Conservation (phyloP, 2,329 filamentous ascomycete genomes). For the Claviceps pusilla region DNA sequence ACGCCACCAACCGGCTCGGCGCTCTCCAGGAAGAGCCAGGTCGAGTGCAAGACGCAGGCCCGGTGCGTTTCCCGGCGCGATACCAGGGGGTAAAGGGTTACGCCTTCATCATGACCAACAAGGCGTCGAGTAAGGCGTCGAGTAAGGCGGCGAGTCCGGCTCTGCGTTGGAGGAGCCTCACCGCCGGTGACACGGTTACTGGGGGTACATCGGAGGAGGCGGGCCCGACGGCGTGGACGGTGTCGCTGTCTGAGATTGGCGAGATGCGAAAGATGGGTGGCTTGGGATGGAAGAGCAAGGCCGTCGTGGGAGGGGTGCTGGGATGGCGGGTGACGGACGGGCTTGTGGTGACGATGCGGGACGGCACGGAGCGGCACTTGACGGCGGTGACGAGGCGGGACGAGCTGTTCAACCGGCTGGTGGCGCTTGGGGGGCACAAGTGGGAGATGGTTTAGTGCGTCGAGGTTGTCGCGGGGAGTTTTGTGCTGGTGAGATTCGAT, state of each 20-base stretch:
- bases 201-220: background rate
- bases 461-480: too few species aligned
- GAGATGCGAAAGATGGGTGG: constrained; percentile 71
- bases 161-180: constrained; percentile 42
- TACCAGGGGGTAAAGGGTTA: constrained; percentile 58
- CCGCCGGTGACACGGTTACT: constrained; percentile 23
- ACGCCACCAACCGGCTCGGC: constrained; percentile 45
- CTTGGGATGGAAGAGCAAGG: constrained; percentile 70
- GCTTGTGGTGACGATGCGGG: constrained; percentile 47
- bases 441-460: constrained; percentile 56
- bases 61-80: constrained; percentile 61
- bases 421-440: constrained; percentile 66
- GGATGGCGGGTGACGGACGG: constrained; percentile 62
- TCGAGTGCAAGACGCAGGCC: constrained; percentile 39
- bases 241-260: constrained; percentile 53
- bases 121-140: constrained; percentile 46
- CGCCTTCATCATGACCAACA: constrained; percentile 48
- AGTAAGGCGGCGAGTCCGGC: constrained; percentile 44
- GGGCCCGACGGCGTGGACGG: constrained; percentile 38
- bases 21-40: background rate
- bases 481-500: too few species aligned
- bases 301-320: constrained; percentile 62
- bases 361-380: constrained; percentile 28
- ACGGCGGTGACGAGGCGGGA: constrained; percentile 61
- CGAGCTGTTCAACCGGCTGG: constrained; percentile 65